Base-by-base conservation (phyloP, 106 monocot species). In the Amphibolis antarctica region DNA sequence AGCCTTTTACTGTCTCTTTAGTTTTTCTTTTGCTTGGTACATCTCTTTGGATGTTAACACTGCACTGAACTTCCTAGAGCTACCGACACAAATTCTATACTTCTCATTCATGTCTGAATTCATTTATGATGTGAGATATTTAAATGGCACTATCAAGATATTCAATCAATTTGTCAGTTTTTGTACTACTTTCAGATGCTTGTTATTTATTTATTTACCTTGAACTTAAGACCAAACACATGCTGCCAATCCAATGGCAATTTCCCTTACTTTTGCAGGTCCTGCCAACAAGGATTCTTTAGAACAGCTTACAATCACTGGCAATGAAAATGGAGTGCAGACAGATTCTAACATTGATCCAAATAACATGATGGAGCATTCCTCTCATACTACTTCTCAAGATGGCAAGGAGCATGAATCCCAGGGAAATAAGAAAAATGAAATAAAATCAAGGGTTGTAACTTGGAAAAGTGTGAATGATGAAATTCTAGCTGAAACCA, bases 351-450 rank as follows among this genome's bases (percentile, higher is more conserved):
- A 47, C 12, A 47, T 47, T 25, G 26, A 0, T 47, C 25, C 46
- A 44, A 28, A 1, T 18, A 7, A 64, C 23, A 64, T 6, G 19
- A n/a, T 9, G 6, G 44, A 43, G n/a, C 64, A 64, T 7, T 47
- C 18, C 24, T 47, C 1, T 20, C 36, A 36, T 42, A 47, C 60
- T 42, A 44, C 11, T 11, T 61, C 36, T 20, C 42, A 42, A 61
- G 42, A 61, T 61, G 12, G 3, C 24, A 25, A 23, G 12, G 59
- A 5, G 14, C 12, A 22, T 46, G 63, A 63, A 24, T 21, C 52
- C 29, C 49, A 52, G 20, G 28, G 28, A 36, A 58, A 15, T 48
- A 71, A 49, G 47, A 60, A 76, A 22, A 60, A 51, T n/a, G 66
- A 66, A 24, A 74, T 66, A 1, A 57, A 54, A 9, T 18, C 22